A percentile compares a stretch with the other conserved stretches of the same genome.
phyloP scores from a whole-genome alignment of 2,329 filamentous ascomycete species.

The Furcasterigmium sp. region DNA sequence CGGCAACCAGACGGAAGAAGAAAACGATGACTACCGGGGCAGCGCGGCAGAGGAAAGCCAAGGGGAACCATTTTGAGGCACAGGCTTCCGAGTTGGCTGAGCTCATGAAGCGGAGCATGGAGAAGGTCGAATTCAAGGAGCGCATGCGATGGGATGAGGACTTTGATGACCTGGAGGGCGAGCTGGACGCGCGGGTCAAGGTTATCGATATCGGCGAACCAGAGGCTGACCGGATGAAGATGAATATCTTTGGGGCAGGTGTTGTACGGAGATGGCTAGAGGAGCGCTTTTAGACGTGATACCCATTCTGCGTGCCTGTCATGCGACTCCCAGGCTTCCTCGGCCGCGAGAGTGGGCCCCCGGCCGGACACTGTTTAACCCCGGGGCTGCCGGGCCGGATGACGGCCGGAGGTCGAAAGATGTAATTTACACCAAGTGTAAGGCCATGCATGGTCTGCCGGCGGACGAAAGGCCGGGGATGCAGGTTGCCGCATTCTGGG shows the following conservation, averaged over 20 bases:
- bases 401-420: too few species aligned
- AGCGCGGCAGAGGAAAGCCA: constrained; percentile 7
- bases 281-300: constrained; percentile 2
- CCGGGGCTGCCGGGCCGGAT: too few species aligned
- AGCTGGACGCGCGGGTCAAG: constrained; percentile 31
- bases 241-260: constrained; percentile 18
- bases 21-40: constrained; percentile 11
- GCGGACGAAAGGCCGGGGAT: too few species aligned
- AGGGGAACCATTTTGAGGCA: constrained; percentile 35
- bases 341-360: too few species aligned
- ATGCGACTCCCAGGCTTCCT: too few species aligned
- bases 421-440: too few species aligned
- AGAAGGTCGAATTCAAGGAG: constrained; percentile 38
- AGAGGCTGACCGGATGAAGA: constrained; percentile 13
- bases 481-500: too few species aligned
- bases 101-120: constrained; percentile 44
- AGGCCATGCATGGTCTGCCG: too few species aligned
- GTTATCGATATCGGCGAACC: constrained; percentile 26
- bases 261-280: constrained; percentile 24
- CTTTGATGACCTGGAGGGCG: constrained; percentile 22
- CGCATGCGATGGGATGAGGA: constrained; percentile 35
- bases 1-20: constrained; percentile 6
- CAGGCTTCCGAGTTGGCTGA: constrained; percentile 42
- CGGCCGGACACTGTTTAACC: too few species aligned
- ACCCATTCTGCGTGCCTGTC: too few species aligned